Evolutionary conservation across 805 yeast species (phyloP).

Genomic region (Schwanniomyces polymorphus): DNA sequence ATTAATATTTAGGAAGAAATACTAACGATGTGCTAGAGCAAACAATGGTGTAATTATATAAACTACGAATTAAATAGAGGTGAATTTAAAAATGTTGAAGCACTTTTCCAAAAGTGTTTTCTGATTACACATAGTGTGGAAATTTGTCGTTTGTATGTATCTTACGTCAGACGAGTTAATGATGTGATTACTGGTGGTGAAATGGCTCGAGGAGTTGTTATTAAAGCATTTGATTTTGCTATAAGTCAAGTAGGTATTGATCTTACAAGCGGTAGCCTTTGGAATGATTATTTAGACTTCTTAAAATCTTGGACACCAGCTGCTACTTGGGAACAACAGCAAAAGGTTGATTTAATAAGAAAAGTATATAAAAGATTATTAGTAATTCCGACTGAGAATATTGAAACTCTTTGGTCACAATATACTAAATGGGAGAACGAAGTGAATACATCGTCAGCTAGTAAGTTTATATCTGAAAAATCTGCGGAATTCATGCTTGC

Average conservation of each 20-base stretch:
- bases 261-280: slow-evolving; percentile 64
- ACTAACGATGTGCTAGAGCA: slow-evolving; percentile 26
- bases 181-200: slow-evolving; percentile 79
- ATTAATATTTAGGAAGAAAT: background rate
- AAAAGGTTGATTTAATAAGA: slow-evolving; percentile 73
- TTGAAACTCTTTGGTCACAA: slow-evolving; percentile 78
- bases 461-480: slow-evolving; percentile 79
- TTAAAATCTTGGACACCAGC: slow-evolving; percentile 76
- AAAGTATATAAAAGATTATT: slow-evolving; percentile 69
- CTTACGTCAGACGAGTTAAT: slow-evolving; percentile 71
- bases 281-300: slow-evolving; percentile 83
- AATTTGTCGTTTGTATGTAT: slow-evolving; percentile 76
- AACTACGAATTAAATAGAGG: slow-evolving; percentile 62
- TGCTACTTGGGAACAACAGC: slow-evolving; percentile 82
- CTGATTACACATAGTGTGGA: slow-evolving; percentile 61
- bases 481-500: slow-evolving; percentile 87
- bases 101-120: slow-evolving; percentile 63
- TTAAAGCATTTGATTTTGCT: slow-evolving; percentile 84
- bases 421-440: slow-evolving; percentile 85
- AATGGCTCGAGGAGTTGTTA: slow-evolving; percentile 68
- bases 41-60: slow-evolving; percentile 74
- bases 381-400: slow-evolving; percentile 69
- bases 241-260: slow-evolving; percentile 78
- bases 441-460: slow-evolving; percentile 70
- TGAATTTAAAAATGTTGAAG: slow-evolving; percentile 66